Base-by-base conservation (phyloP, 129 eudicot species). In the Tanacetum coccineum region DNA sequence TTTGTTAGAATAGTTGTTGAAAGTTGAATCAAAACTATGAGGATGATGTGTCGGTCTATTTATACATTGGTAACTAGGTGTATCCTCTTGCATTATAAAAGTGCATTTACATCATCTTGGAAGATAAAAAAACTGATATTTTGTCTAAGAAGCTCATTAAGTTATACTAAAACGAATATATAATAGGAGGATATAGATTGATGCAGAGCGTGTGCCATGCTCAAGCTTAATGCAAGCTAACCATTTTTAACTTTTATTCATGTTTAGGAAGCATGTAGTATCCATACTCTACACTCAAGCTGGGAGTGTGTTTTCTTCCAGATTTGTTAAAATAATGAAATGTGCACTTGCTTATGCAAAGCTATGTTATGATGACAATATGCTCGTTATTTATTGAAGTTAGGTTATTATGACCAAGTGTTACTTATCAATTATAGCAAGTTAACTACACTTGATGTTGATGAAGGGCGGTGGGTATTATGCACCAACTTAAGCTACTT, bases 131-230 rank as follows among this genome's bases (percentile, higher is more conserved):
- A n/a, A n/a, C n/a, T n/a, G n/a, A n/a, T n/a, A n/a, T n/a, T n/a
- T n/a, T n/a, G n/a, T n/a, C n/a, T n/a, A n/a, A n/a, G n/a, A n/a
- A n/a, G n/a, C n/a, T n/a, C n/a, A n/a, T n/a, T n/a, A n/a, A n/a
- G n/a, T n/a, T n/a, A n/a, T n/a, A n/a, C 25, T 22, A 22, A 22
- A 70, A 21, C 26, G 57, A 32, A 9, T 22, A 14, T 9, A 26
- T 3, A 5, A 19, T 70, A 14, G n/a, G n/a, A n/a, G n/a, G n/a
- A n/a, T n/a, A n/a, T n/a, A n/a, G n/a, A n/a, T n/a, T n/a, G n/a
- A n/a, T n/a, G n/a, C n/a, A 59, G 72, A 65, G 78, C 25, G 53
- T 21, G 78, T 74, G 78, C 28, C 60, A 28, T 65, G 56, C 78
- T 42, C 66, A 64, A 54, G 64, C 46, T 64, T 13, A 4, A 19